Evolutionary conservation across 75 land plant genomes (phyloP).

Genomic region (Ceratopteris richardii): DNA sequence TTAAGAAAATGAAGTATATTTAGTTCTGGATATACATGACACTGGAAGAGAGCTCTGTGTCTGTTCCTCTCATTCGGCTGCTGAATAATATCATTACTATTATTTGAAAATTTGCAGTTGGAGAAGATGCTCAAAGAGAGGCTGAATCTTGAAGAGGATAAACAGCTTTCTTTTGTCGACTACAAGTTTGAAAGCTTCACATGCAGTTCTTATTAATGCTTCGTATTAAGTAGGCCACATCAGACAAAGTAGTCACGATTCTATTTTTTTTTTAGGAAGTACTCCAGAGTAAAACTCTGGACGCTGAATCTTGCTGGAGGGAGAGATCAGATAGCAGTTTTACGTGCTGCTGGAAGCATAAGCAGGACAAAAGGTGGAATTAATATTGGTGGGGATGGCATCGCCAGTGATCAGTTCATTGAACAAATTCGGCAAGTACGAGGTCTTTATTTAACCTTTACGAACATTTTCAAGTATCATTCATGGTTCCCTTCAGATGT

Average conservation of each 20-base stretch:
- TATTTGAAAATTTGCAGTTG: conserved; percentile 68
- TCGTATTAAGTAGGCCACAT: too few species aligned
- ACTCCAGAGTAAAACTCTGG: conserved; percentile 79
- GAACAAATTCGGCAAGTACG: conserved; percentile 78
- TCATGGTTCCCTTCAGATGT: background rate
- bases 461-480: too few species aligned
- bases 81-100: too few species aligned
- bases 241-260: too few species aligned
- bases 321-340: conserved; percentile 68
- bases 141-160: conserved; percentile 43
- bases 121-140: conserved; percentile 65
- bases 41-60: too few species aligned
- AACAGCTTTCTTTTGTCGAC: conserved; percentile 54
- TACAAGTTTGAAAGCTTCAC: conserved; percentile 50
- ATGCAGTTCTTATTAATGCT: too few species aligned
- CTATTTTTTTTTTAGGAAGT: conserved; percentile 45
- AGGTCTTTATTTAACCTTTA: conserved; percentile 35
- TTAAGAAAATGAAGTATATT: too few species aligned
- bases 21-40: too few species aligned
- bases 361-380: conserved; percentile 60
- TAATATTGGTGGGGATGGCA: conserved; percentile 51
- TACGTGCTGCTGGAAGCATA: conserved; percentile 87
- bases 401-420: conserved; percentile 70
- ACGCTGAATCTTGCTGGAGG: conserved; percentile 77
- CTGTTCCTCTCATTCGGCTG: too few species aligned